Percentiles rank a stretch among this genome's conserved stretches.
Conservation (phyloP, 345 rosid genomes). For the Excoecaria cochinchinensis region DNA sequence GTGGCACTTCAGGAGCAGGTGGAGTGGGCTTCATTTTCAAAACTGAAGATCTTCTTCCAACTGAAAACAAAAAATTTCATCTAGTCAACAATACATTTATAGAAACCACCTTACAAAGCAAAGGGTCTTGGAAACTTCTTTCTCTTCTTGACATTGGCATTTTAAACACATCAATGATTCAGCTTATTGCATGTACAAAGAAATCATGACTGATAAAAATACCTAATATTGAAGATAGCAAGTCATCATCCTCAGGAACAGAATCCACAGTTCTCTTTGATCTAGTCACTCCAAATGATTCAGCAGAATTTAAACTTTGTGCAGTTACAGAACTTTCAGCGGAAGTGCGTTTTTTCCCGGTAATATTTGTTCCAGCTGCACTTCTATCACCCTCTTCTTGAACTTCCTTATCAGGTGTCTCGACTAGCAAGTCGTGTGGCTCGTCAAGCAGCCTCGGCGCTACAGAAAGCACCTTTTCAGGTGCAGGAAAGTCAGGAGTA, state of each 20-base stretch:
- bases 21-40: conserved; percentile 78
- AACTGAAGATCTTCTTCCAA: conserved; percentile 79
- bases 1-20: conserved; percentile 50
- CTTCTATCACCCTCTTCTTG: conserved; percentile 37
- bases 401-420: conserved; percentile 61
- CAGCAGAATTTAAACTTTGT: conserved; percentile 62
- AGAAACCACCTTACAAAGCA: not conserved
- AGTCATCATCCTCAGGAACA: conserved; percentile 91
- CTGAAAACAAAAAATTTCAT: conserved; percentile 36
- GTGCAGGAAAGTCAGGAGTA: conserved; percentile 59
- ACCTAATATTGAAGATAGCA: conserved; percentile 96
- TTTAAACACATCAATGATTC: not conserved
- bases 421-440: conserved; percentile 48
- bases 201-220: conserved; percentile 17
- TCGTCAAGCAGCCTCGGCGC: conserved; percentile 44
- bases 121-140: not conserved
- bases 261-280: conserved; percentile 61
- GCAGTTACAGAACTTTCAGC: conserved; percentile 70
- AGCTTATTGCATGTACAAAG: not conserved
- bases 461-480: conserved; percentile 71
- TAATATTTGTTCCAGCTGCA: conserved; percentile 43
- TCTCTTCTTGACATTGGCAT: not conserved
- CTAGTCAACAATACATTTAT: not conserved
- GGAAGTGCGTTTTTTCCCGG: conserved; percentile 72
- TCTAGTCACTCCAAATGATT: conserved; percentile 57